phyloP scores from a whole-genome alignment of 129 eudicot genomes.

The Gnaphalium uliginosum region DNA sequence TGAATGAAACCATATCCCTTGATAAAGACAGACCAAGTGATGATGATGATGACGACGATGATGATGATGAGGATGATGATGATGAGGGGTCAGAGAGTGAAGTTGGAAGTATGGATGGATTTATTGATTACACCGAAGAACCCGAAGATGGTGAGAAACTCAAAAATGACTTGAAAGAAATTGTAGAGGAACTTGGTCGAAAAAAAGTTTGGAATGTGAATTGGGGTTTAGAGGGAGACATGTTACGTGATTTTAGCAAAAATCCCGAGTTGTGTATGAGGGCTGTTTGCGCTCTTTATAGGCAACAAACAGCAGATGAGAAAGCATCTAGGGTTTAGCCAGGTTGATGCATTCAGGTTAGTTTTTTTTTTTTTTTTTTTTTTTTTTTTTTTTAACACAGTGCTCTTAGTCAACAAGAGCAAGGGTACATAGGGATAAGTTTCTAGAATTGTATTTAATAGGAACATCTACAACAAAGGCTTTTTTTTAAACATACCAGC shows the following conservation, averaged over 20 bases:
- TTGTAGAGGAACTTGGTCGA: conserved; percentile 50
- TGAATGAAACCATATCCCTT: neutral
- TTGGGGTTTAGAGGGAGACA: conserved; percentile 70
- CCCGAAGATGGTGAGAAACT: too few species aligned
- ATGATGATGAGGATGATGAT: conserved; percentile 30
- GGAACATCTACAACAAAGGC: too few species aligned
- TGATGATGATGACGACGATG: conserved; percentile 18
- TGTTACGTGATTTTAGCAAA: conserved; percentile 71
- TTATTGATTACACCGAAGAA: conserved; percentile 39
- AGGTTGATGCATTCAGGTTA: conserved; percentile 57
- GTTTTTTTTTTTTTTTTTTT: conserved; percentile 11
- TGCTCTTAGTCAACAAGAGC: neutral
- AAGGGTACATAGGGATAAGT: too few species aligned
- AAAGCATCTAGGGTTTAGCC: conserved; percentile 63
- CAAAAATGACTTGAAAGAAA: conserved; percentile 27
- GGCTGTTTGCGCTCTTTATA: conserved; percentile 80
- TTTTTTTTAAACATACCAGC: too few species aligned
- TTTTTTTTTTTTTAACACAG: too few species aligned
- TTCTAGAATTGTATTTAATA: too few species aligned
- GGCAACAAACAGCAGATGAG: conserved; percentile 73
- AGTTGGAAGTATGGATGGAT: conserved; percentile 52
- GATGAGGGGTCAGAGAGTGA: conserved; percentile 49
- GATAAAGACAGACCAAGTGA: neutral
- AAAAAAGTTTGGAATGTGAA: conserved; percentile 32
- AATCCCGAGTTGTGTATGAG: conserved; percentile 67